Base-by-base conservation (phyloP, 2,329 filamentous ascomycete species). In the Colletotrichum echinochloae region DNA sequence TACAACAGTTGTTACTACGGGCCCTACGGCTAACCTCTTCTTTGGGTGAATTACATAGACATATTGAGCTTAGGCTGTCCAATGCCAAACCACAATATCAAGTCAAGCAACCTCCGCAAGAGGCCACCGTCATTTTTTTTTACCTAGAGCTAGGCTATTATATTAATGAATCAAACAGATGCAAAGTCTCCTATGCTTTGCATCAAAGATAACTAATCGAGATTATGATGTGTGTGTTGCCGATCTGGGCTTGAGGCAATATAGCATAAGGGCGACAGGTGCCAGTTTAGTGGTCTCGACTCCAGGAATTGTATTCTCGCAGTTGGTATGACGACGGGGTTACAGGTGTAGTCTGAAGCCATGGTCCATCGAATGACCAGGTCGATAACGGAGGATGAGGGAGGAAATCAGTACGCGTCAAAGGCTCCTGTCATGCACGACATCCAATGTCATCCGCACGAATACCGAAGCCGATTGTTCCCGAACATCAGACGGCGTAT, bases 31-130 rank as follows among this genome's bases (percentile, higher is more conserved):
- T 77, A 76, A 2, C 79, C 92, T 57, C 81, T 90, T 90, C 28
- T 77, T 78, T n/a, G 89, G 86, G 75, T 92, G 91, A 75, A 79
- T 82, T 8, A 90, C 91, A 0, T 79, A 89, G 81, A 41, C 89
- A 92, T 91, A 89, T 70, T 89, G n/a, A n/a, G n/a, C n/a, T 93
- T 73, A 93, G 93, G 79, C 88, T 91, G 30, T 87, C 86, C 18
- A 59, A 60, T 9, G 26, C 23, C 7, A 33, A n/a, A 1, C 23
- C n/a, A 11, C 41, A 51, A 26, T 63, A 64, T 23, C 46, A 48
- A 7, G 64, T 41, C 11, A 63, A 68, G 33, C 23, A 30, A 3
- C 23, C 68, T 8, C 51, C 44, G 23, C 59, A 44, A 37, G 62
- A 59, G 64, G 12, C 51, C 6, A 5, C 61, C 20, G 12, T 46